Percentiles rank a stretch among this genome's conserved stretches.
These are phyloP conservation scores for Crepidotus variabilis DNA, from an alignment of 768 basidiomycete genomes.

Conservation along the genomic window DNA sequence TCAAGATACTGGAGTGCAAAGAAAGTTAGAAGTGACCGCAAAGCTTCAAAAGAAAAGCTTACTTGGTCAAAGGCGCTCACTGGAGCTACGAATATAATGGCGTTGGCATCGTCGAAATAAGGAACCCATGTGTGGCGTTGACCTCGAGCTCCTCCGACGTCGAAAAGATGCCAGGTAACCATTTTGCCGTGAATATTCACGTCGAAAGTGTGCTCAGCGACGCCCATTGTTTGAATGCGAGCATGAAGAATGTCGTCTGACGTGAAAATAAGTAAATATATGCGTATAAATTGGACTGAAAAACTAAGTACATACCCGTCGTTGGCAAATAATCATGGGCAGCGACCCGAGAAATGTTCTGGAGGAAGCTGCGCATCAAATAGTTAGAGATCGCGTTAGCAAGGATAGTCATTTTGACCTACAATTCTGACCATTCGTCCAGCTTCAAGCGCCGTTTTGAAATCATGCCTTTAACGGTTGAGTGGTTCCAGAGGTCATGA, in stretches of 20 bases:
- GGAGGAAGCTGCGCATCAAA: constrained; percentile 56
- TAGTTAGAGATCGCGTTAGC: constrained; percentile 6
- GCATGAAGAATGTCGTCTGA: constrained; percentile 84
- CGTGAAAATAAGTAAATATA: constrained; percentile 22
- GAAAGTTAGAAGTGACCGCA: not conserved
- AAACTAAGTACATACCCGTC: constrained; percentile 45
- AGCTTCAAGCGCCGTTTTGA: constrained; percentile 66
- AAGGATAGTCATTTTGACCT: constrained; percentile 26
- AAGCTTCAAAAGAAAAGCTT: constrained; percentile 7
- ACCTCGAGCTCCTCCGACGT: constrained; percentile 69
- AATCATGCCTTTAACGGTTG: constrained; percentile 66
- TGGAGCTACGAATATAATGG: constrained; percentile 78
- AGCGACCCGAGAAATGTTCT: constrained; percentile 69
- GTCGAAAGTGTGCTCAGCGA: constrained; percentile 80
- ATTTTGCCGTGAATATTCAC: constrained; percentile 75
- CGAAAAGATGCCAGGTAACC: constrained; percentile 72
- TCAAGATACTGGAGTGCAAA: constrained; percentile 61
- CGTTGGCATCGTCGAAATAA: constrained; percentile 72
- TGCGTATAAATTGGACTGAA: constrained; percentile 13
- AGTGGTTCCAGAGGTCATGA: constrained; percentile 67
- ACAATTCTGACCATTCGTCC: constrained; percentile 91
- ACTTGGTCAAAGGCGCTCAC: constrained; percentile 80
- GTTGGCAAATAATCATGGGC: constrained; percentile 68
- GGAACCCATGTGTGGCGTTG: constrained; percentile 80
- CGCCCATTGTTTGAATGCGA: constrained; percentile 89